Evolutionary conservation across 371 early-diverging fungal genomes (phyloP).

Genomic region (Capillidium rhysosporum): DNA sequence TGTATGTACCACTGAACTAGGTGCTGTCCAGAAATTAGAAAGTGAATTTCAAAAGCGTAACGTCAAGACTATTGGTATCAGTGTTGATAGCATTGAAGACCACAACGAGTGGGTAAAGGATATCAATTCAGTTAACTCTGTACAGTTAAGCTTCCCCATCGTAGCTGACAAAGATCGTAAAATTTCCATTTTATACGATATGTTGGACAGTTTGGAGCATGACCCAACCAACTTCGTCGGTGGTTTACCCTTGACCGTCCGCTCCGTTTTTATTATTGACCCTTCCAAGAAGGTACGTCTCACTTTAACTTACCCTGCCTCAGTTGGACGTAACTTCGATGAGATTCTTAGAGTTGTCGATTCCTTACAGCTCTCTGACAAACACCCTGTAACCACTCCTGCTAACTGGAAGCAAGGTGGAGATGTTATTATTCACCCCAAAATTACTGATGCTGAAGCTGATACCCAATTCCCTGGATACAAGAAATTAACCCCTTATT

Average conservation of each 20-base stretch:
- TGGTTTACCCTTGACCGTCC: conserved; percentile 86
- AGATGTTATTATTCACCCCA: conserved; percentile 78
- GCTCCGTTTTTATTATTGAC: conserved; percentile 87
- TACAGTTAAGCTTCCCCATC: conserved; percentile 69
- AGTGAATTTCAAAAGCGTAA: conserved; percentile 55
- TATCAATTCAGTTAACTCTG: conserved; percentile 67
- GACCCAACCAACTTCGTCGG: conserved; percentile 70
- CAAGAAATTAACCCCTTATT: conserved; percentile 64
- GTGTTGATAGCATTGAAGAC: conserved; percentile 58
- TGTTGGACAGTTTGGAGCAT: conserved; percentile 71
- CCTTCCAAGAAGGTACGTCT: conserved; percentile 77
- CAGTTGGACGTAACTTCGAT: conserved; percentile 80
- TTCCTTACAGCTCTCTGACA: conserved; percentile 75
- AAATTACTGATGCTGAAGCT: conserved; percentile 65
- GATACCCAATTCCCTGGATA: conserved; percentile 60
- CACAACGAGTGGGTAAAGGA: conserved; percentile 80
- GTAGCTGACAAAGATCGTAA: conserved; percentile 75
- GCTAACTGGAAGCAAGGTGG: conserved; percentile 80
- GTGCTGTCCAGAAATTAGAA: conserved; percentile 60
- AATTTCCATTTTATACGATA: conserved; percentile 74
- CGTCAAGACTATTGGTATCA: conserved; percentile 84
- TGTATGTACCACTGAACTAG: conserved; percentile 91
- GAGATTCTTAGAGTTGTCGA: conserved; percentile 86
- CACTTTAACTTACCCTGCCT: conserved; percentile 76
- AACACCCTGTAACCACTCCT: conserved; percentile 76